Evolutionary conservation across 177 flowering plant species (phyloP).

Genomic region (Vitis hybrid): DNA sequence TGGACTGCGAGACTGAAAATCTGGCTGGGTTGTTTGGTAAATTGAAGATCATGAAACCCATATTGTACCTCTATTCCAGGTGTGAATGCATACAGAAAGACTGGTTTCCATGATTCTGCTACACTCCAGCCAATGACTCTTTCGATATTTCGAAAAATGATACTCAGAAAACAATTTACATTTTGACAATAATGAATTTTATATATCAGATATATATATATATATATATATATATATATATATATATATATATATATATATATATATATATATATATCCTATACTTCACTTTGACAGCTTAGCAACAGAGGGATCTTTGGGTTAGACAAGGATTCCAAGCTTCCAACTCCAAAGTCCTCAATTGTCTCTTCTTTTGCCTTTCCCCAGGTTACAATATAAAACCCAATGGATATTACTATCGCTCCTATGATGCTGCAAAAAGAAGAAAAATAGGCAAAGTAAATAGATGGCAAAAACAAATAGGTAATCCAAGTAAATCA

Average conservation of each 20-base stretch:
- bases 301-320: slow-evolving; percentile 12
- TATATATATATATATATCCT: background rate
- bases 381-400: slow-evolving; percentile 31
- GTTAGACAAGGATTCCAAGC: slow-evolving; percentile 1
- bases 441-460: background rate
- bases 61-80: too few species aligned
- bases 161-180: background rate
- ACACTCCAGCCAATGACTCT: background rate
- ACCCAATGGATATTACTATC: slow-evolving; percentile 20
- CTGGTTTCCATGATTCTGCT: too few species aligned
- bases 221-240: background rate
- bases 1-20: too few species aligned
- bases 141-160: background rate
- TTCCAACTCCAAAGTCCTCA: slow-evolving; percentile 1
- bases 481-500: background rate
- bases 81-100: too few species aligned
- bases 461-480: background rate
- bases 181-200: background rate
- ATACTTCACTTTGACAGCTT: background rate
- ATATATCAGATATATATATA: background rate
- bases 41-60: too few species aligned
- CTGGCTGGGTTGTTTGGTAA: too few species aligned
- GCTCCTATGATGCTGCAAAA: slow-evolving; percentile 28
- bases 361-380: slow-evolving; percentile 16
- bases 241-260: background rate